A percentile compares a stretch with the other conserved stretches of the same genome.
phyloP scores from a whole-genome alignment of 2,329 filamentous ascomycete genomes.

The Fusarium musae region DNA sequence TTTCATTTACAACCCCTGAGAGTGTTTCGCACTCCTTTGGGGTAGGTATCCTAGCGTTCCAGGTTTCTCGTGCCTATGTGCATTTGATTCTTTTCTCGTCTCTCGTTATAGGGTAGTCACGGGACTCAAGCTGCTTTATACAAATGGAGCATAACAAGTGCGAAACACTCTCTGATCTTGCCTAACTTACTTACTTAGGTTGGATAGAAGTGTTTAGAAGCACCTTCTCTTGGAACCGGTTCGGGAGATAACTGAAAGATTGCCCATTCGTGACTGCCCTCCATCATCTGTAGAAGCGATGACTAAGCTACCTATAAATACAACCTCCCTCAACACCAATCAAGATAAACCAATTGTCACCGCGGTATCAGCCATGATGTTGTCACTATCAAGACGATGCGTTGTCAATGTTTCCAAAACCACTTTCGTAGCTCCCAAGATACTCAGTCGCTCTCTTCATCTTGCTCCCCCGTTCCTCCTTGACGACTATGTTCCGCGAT shows the following conservation, averaged over 20 bases:
- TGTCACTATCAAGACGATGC: constrained; percentile 21
- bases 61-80: background rate
- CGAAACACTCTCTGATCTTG: background rate
- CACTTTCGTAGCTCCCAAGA: background rate
- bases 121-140: background rate
- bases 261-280: background rate
- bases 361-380: constrained; percentile 23
- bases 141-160: background rate
- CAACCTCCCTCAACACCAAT: constrained; percentile 38
- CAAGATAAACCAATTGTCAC: constrained; percentile 38
- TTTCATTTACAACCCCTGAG: background rate
- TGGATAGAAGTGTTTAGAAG: background rate
- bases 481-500: constrained; percentile 78
- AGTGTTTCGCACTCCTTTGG: background rate
- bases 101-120: background rate
- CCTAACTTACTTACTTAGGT: background rate
- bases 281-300: background rate
- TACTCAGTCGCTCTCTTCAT: constrained; percentile 53
- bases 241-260: background rate
- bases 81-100: background rate
- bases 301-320: constrained; percentile 17
- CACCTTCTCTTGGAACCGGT: background rate
- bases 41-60: background rate
- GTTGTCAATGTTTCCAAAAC: background rate
- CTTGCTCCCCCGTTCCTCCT: constrained; percentile 75